Base-by-base conservation (phyloP, 179 eudicot genomes). In the Pouteria campechiana region DNA sequence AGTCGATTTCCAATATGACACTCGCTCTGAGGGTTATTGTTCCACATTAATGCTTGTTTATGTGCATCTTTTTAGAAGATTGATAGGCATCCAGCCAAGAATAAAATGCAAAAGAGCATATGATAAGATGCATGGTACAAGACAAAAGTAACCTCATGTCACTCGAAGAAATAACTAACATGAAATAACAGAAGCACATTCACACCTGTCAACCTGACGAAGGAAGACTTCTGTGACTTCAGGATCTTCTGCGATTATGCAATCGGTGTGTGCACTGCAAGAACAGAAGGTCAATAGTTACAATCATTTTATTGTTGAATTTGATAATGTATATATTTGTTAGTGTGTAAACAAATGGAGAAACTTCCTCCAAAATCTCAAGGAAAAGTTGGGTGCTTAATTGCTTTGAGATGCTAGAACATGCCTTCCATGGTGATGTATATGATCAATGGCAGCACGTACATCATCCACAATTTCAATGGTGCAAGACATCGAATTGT, bases 181-280 rank as follows among this genome's bases (percentile, higher is more conserved):
- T 14, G 3, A 6, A 41, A 25, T n/a, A 25, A n/a, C 25, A 18
- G 10, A n/a, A 25, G 37, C 38, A 35, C 13, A 18, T 25, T 29
- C 48, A 29, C 46, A 87, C 94, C 94, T 83, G 60, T 83, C 94
- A 47, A 87, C 90, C 49, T 58, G 83, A 51, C 44, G 54, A 58
- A 87, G 58, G 58, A 87, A 87, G 41, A 29, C 25, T 58, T 77
- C 87, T 11, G 83, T 86, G 57, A 74, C 83, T 27, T 65, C 52
- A 1, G 12, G 20, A 54, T 83, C 86, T 32, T 83, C 90, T 17
- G 94, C 49, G 37, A 87, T 58, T 57, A 87, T 69, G 50, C 94
- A 74, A n/a, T 87, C 96, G 6, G 90, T 87, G 52, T 87, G 96
- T 13, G 68, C 66, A 68, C 96, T 87, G 82, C 31, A 48, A 42